These are phyloP conservation scores for Aspergillus flavus DNA, from an alignment of 2,329 filamentous ascomycete species.

Conservation along the genomic window DNA sequence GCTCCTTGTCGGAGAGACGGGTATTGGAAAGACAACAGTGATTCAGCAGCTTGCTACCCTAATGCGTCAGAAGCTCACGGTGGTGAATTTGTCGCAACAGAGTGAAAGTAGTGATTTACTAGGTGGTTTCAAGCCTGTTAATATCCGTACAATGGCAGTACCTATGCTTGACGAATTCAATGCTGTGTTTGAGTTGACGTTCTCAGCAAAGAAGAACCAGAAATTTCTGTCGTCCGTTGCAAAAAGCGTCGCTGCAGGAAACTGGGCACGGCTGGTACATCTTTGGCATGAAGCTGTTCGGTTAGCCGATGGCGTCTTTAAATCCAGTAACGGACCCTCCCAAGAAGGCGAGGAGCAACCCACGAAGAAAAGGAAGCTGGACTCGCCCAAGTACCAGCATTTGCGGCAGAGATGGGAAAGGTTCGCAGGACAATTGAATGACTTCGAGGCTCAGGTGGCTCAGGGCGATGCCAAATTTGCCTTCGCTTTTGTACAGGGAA, in stretches of 20 bases:
- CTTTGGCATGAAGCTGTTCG: constrained; percentile 87
- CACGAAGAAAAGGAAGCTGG: constrained; percentile 71
- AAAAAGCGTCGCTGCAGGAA: constrained; percentile 76
- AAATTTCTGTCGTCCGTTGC: constrained; percentile 79
- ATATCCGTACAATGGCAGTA: constrained; percentile 81
- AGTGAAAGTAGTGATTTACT: constrained; percentile 95
- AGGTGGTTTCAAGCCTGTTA: constrained; percentile 95
- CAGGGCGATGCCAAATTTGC: constrained; percentile 77
- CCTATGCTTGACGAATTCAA: constrained; percentile 94
- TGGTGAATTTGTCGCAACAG: constrained; percentile 96
- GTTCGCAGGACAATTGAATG: constrained; percentile 73
- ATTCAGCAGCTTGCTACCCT: constrained; percentile 88
- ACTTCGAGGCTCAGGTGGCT: constrained; percentile 76
- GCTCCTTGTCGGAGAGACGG: constrained; percentile 95
- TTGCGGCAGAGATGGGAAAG: constrained; percentile 76
- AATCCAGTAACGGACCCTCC: constrained; percentile 51
- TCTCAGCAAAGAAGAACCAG: constrained; percentile 84
- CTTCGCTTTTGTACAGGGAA: constrained; percentile 95
- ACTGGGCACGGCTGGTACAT: constrained; percentile 84
- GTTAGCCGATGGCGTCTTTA: constrained; percentile 76
- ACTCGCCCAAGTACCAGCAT: constrained; percentile 52
- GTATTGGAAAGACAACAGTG: constrained; percentile 96
- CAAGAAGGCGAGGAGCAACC: constrained; percentile 58
- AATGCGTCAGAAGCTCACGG: constrained; percentile 82
- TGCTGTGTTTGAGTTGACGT: constrained; percentile 82